Percentiles rank a stretch among this genome's conserved stretches.
These are phyloP conservation scores for Leucoagaricus sp. DNA, from an alignment of 1,284 basidiomycete species.

Conservation along the genomic window DNA sequence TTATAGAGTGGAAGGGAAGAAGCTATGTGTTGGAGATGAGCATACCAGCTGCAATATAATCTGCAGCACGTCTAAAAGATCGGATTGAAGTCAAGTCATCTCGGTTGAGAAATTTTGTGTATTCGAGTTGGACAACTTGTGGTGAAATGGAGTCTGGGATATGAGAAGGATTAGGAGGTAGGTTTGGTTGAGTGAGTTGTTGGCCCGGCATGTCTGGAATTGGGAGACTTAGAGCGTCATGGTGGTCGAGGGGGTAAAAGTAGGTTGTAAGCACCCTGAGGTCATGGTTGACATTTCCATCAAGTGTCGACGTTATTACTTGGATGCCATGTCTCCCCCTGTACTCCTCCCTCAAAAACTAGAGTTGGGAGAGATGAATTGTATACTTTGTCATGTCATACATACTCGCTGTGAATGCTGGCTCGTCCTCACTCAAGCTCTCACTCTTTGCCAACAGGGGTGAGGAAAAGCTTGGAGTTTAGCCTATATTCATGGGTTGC, in stretches of 20 bases:
- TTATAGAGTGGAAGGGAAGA: no score
- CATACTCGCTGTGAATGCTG: slow-evolving; percentile 68
- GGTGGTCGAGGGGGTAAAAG: background rate
- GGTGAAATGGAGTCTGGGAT: slow-evolving; percentile 54
- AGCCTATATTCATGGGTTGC: no score
- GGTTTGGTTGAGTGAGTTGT: slow-evolving; percentile 55
- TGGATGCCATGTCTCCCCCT: no score
- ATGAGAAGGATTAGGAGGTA: slow-evolving; percentile 60
- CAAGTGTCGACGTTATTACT: no score
- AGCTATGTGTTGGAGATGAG: slow-evolving; percentile 3
- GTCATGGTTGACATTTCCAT: background rate
- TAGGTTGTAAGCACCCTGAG: background rate
- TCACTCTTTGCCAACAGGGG: slow-evolving; percentile 47
- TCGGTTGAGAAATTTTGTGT: slow-evolving; percentile 42
- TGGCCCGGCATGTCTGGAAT: slow-evolving; percentile 56
- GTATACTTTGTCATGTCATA: background rate
- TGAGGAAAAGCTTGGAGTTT: slow-evolving; percentile 19
- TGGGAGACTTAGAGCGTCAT: background rate
- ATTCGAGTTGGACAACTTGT: slow-evolving; percentile 43
- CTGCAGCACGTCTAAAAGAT: slow-evolving; percentile 58
- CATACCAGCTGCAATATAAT: slow-evolving; percentile 67
- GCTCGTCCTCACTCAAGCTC: slow-evolving; percentile 79
- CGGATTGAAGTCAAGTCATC: slow-evolving; percentile 53
- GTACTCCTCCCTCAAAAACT: background rate
- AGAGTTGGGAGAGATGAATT: background rate